These are phyloP conservation scores for Chalaropsis ovoidea DNA, from an alignment of 2,329 filamentous ascomycete species.

Conservation along the genomic window DNA sequence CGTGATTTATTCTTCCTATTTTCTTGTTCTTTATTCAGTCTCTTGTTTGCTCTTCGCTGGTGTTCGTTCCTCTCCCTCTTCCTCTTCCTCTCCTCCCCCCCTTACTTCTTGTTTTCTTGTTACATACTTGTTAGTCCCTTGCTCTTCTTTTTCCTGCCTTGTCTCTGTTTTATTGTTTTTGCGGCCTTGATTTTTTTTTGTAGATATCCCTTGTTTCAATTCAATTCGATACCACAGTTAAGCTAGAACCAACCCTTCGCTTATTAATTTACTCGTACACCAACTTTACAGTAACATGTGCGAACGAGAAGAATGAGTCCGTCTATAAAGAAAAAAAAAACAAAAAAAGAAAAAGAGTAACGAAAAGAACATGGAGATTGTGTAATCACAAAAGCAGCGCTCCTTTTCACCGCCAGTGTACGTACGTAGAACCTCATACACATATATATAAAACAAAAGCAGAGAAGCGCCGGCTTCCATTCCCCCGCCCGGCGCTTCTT, in stretches of 20 bases:
- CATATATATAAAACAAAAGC: not conserved
- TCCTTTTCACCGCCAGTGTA: not conserved
- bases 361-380: not conserved
- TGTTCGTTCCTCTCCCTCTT: not conserved
- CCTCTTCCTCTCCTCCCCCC: not conserved
- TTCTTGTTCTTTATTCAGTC: not conserved
- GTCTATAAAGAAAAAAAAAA: not conserved
- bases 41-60: not conserved
- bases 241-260: not conserved
- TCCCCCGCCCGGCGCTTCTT: not conserved
- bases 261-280: too few relatives aligned
- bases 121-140: not conserved
- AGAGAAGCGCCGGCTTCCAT: not conserved
- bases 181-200: not conserved
- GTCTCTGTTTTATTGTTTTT: conserved; percentile 1
- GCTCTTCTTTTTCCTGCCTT: not conserved
- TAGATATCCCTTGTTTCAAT: conserved; percentile 6
- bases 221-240: not conserved
- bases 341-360: not conserved
- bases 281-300: too few relatives aligned
- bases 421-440: not conserved
- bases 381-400: not conserved
- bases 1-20: not conserved
- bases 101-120: not conserved
- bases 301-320: not conserved